Conservation (phyloP, 148 eudicot species). For the Polygonum aviculare region DNA sequence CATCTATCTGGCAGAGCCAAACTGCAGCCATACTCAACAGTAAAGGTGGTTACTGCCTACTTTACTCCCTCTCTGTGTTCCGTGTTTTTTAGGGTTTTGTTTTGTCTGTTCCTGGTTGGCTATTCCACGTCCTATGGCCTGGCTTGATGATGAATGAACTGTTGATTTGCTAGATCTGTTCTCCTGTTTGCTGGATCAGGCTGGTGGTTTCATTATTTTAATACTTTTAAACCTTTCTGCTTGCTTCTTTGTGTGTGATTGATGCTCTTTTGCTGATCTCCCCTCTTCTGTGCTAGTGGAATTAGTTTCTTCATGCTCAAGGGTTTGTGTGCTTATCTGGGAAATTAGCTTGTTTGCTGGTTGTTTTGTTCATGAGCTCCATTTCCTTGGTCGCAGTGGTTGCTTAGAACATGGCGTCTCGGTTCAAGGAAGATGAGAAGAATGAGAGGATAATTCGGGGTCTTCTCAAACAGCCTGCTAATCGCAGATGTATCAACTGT, state of each 20-base stretch:
- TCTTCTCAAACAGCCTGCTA: conserved; percentile 21
- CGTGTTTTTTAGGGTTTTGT: conserved; percentile 3
- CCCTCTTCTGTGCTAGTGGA: background rate
- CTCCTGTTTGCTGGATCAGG: background rate
- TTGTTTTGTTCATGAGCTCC: background rate
- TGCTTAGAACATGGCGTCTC: conserved; percentile 10
- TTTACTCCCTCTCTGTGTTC: background rate
- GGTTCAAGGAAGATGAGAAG: conserved; percentile 20
- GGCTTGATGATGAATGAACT: background rate
- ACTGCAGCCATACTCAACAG: background rate
- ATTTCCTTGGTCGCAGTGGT: background rate
- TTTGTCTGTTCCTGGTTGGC: background rate
- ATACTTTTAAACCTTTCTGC: background rate
- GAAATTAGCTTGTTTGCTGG: background rate
- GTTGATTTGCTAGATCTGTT: background rate
- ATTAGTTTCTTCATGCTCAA: background rate
- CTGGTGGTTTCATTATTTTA: background rate
- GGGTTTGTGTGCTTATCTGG: background rate
- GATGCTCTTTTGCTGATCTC: background rate
- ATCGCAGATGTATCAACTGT: conserved; percentile 24
- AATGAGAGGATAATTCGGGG: conserved; percentile 23
- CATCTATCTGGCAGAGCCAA: background rate
- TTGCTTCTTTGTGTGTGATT: background rate
- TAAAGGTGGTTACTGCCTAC: background rate
- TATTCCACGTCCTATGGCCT: background rate